Evolutionary conservation across 2,329 filamentous ascomycete genomes (phyloP).

Genomic region (Epichloe aotearoae): DNA sequence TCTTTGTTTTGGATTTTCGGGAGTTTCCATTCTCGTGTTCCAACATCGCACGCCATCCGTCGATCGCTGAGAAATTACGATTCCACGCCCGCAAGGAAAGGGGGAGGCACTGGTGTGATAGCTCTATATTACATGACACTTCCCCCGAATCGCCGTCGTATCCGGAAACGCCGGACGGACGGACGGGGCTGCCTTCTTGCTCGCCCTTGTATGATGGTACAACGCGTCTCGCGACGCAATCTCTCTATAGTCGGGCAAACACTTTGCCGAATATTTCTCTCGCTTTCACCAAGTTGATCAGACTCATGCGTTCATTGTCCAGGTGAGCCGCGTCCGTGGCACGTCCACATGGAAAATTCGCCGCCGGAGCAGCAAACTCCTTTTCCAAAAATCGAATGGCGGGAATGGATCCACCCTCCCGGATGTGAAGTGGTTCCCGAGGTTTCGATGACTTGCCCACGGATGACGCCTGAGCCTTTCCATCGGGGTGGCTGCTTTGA

Average conservation of each 20-base stretch:
- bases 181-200: constrained; percentile 1
- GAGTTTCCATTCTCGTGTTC: too few species aligned
- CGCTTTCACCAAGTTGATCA: constrained; percentile 81
- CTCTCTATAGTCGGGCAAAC: constrained; percentile 49
- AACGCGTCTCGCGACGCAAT: not conserved
- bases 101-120: too few species aligned
- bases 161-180: not conserved
- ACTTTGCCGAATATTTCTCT: constrained; percentile 83
- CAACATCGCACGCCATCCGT: too few species aligned
- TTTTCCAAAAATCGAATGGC: constrained; percentile 91
- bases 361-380: constrained; percentile 80
- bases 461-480: constrained; percentile 6
- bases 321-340: constrained; percentile 89
- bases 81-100: too few species aligned
- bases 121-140: too few species aligned
- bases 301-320: constrained; percentile 82
- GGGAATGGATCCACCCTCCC: constrained; percentile 90
- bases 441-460: constrained; percentile 14
- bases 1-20: too few species aligned
- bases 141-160: too few species aligned
- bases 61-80: too few species aligned
- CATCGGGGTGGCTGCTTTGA: not conserved
- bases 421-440: constrained; percentile 73
- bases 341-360: constrained; percentile 87
- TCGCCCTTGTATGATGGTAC: too few species aligned